Evolutionary conservation across 495 filamentous ascomycete genomes (phyloP), one percentile per base, ranked within the genome.

Genomic region (Penicillium argentinense): DNA sequence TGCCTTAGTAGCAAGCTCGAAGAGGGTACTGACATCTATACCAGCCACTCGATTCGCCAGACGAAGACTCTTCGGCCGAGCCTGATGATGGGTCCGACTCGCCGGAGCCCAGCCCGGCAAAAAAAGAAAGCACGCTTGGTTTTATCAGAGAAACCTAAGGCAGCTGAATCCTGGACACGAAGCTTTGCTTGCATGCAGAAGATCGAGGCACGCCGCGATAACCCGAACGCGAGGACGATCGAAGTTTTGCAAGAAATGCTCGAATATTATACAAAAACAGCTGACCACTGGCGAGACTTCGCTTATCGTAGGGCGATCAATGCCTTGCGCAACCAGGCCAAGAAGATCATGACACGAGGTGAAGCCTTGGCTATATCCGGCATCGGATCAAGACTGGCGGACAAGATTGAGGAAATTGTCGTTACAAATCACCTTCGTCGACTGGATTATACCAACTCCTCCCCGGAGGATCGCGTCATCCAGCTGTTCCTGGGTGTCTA

Each of bases 331-430:
- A 82, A 78, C 19, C 88, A 95, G 47, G 57, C 66, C 0, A 71
- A 66, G 43, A 85, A 81, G 56, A 83, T 97, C 47, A 68, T 58
- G 8, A 89, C 84, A 9, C 78, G 76, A 36, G 72, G 82, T 22
- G 78, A 95, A 66, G 93, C 93, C 1, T 64, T 70, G 14, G 56
- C 62, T 5, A 77, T 97, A 3, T 81, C 85, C 1, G 79, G 79
- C 43, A 85, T 98, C 51, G 93, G 93, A 23, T 43, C 69, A 6
- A 79, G 89, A 9, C 63, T 98, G 12, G 93, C 93, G 0, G 73
- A 76, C 29, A 97, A 97, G 57, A 96, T 98, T 44, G 86, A 95
- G 57, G 93, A 98, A 59, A 96, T 97, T 37, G 89, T 80, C 4
- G 62, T 67, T 42, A 97, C 92, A 0, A 81, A 91, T 57, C 73